Percentiles rank a stretch among this genome's conserved stretches.
Conservation (phyloP, 176 grass and related monocot genomes). For the Rhynchospora tenuis region DNA sequence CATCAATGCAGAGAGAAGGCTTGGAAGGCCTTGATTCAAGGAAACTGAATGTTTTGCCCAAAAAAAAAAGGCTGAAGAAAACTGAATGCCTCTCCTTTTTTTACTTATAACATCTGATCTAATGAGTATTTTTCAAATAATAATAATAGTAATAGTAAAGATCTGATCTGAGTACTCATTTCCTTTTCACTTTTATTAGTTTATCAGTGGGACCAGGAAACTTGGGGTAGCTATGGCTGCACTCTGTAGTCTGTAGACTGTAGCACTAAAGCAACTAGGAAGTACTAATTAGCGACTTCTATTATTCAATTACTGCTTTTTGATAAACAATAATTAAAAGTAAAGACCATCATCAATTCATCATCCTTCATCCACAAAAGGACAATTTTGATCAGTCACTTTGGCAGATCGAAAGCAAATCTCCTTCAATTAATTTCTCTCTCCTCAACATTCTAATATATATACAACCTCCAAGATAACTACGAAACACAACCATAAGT, state of each 20-base stretch:
- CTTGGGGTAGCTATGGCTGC: not conserved
- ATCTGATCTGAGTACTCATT: not conserved
- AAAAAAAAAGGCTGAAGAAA: no score
- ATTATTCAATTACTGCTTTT: constrained; percentile 20
- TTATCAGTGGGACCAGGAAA: not conserved
- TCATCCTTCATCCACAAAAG: constrained; percentile 1
- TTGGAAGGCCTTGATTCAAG: not conserved
- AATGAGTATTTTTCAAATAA: no score
- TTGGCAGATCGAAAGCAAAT: constrained; percentile 19
- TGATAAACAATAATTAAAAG: constrained; percentile 22
- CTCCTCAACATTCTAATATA: constrained; percentile 19
- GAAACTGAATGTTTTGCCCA: not conserved
- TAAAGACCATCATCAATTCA: not conserved
- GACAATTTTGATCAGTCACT: constrained; percentile 12
- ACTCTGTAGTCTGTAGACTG: not conserved
- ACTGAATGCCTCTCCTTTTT: not conserved
- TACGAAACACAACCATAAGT: not conserved
- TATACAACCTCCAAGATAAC: not conserved
- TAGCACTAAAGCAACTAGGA: constrained; percentile 7
- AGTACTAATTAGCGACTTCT: constrained; percentile 17
- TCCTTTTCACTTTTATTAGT: not conserved
- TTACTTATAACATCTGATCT: not conserved
- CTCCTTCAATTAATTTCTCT: constrained; percentile 6
- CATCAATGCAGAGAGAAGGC: not conserved
- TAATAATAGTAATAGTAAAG: no score